Evolutionary conservation across 2,329 filamentous ascomycete species (phyloP).

Genomic region (Diplocarpon rosae): DNA sequence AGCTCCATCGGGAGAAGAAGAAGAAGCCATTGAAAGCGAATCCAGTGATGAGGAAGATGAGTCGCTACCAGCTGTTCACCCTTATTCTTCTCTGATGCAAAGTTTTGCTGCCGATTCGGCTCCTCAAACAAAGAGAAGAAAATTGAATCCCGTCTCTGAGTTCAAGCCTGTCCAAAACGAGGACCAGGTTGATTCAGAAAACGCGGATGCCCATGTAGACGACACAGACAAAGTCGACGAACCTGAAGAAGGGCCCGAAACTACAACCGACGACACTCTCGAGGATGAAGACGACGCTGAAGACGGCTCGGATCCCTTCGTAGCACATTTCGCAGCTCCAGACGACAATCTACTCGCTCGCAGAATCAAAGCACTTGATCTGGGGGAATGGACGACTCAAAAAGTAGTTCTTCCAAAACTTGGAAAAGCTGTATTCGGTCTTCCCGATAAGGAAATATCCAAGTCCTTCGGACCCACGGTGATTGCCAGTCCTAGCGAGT

Average conservation of each 20-base stretch:
- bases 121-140: slow-evolving; percentile 45
- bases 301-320: slow-evolving; percentile 60
- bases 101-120: slow-evolving; percentile 38
- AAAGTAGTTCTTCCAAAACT: slow-evolving; percentile 33
- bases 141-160: slow-evolving; percentile 32
- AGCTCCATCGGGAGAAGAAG: slow-evolving; percentile 32
- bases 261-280: slow-evolving; percentile 25
- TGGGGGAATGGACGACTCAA: slow-evolving; percentile 40
- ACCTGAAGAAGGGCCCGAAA: slow-evolving; percentile 36
- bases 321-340: slow-evolving; percentile 63
- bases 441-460: slow-evolving; percentile 33
- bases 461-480: slow-evolving; percentile 15
- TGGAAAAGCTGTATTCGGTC: slow-evolving; percentile 37
- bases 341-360: slow-evolving; percentile 48
- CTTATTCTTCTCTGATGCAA: slow-evolving; percentile 48
- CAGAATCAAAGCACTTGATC: slow-evolving; percentile 40
- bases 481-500: slow-evolving; percentile 31
- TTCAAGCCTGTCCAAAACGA: slow-evolving; percentile 10
- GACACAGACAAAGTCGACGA: slow-evolving; percentile 36
- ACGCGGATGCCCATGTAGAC: slow-evolving; percentile 4
- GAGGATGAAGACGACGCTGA: slow-evolving; percentile 35
- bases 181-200: slow-evolving; percentile 5
- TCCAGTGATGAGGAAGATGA: slow-evolving; percentile 35
- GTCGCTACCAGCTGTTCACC: slow-evolving; percentile 30
- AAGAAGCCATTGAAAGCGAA: slow-evolving; percentile 32